Conservation (phyloP, 768 basidiomycete species). For the Melanogaster broomeanus region DNA sequence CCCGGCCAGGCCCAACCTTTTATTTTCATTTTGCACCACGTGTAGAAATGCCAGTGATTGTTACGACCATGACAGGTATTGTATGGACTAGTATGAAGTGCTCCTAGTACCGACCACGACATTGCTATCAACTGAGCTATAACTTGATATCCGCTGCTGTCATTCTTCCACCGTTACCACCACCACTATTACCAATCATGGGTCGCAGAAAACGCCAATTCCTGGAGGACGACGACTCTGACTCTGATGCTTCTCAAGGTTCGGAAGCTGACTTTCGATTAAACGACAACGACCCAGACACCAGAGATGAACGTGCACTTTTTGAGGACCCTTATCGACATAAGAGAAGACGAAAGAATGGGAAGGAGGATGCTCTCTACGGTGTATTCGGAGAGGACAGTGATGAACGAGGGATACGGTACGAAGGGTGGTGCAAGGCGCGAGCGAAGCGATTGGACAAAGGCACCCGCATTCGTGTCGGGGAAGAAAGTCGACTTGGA, state of each 20-base stretch:
- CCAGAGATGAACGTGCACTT: conserved; percentile 70
- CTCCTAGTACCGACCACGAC: too few relatives aligned
- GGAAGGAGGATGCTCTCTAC: conserved; percentile 74
- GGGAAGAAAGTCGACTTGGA: conserved; percentile 45
- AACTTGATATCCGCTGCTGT: too few relatives aligned
- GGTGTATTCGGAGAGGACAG: conserved; percentile 75
- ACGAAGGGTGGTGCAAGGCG: conserved; percentile 25
- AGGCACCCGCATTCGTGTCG: conserved; percentile 74
- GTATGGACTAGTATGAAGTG: too few relatives aligned
- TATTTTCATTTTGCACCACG: not conserved
- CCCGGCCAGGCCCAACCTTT: conserved; percentile 48
- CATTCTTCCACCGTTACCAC: not conserved
- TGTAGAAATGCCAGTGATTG: too few relatives aligned
- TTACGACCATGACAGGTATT: too few relatives aligned
- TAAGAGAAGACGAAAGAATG: conserved; percentile 65
- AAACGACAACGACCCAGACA: conserved; percentile 58
- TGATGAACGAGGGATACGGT: conserved; percentile 54
- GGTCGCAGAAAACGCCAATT: conserved; percentile 74
- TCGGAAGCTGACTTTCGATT: conserved; percentile 54
- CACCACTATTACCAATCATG: conserved; percentile 42
- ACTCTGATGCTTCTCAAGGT: conserved; percentile 67
- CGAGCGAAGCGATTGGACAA: conserved; percentile 67
- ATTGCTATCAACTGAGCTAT: too few relatives aligned
- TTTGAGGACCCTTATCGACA: conserved; percentile 76
- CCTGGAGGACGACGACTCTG: conserved; percentile 71